Percentiles rank a stretch among this genome's conserved stretches.
These are phyloP conservation scores for Microcyclospora pomicola DNA, from an alignment of 2,329 filamentous ascomycete genomes.

Conservation along the genomic window DNA sequence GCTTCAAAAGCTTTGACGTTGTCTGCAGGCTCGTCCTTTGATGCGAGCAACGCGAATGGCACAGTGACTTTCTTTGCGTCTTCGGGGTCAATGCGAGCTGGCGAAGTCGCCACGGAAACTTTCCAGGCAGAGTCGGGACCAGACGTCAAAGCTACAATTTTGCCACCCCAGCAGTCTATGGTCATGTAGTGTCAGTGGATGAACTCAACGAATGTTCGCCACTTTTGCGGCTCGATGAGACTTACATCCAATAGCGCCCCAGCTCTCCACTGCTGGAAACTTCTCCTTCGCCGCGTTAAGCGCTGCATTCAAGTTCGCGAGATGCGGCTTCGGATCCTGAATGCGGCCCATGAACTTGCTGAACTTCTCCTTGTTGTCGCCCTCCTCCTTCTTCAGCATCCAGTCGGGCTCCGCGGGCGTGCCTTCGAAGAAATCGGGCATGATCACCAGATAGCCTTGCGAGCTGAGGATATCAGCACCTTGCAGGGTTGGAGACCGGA, in stretches of 20 bases:
- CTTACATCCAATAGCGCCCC: constrained; percentile 2
- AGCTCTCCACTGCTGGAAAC: neutral
- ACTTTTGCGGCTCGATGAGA: too few relatives aligned
- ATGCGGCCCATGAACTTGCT: constrained; percentile 3
- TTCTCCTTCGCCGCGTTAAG: neutral
- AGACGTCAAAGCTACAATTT: neutral
- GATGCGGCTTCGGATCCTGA: constrained; percentile 1
- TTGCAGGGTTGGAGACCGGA: constrained; percentile 2
- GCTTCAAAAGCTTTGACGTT: constrained; percentile 25
- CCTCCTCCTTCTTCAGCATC: constrained; percentile 1
- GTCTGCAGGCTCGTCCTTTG: constrained; percentile 3
- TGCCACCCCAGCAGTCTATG: constrained; percentile 3
- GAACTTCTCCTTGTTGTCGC: constrained; percentile 1
- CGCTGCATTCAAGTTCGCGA: neutral
- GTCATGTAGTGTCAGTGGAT: too few relatives aligned
- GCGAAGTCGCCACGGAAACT: neutral
- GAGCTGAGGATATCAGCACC: constrained; percentile 4
- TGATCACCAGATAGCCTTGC: constrained; percentile 2
- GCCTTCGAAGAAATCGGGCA: constrained; percentile 5
- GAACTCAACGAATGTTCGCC: too few relatives aligned
- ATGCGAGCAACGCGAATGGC: constrained; percentile 2
- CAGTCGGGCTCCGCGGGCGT: constrained; percentile 3
- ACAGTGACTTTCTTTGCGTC: neutral
- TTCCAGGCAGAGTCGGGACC: neutral
- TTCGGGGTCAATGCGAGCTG: neutral